phyloP scores from a whole-genome alignment of 1,284 basidiomycete genomes.

The Pseudozyma hubeiensis region DNA sequence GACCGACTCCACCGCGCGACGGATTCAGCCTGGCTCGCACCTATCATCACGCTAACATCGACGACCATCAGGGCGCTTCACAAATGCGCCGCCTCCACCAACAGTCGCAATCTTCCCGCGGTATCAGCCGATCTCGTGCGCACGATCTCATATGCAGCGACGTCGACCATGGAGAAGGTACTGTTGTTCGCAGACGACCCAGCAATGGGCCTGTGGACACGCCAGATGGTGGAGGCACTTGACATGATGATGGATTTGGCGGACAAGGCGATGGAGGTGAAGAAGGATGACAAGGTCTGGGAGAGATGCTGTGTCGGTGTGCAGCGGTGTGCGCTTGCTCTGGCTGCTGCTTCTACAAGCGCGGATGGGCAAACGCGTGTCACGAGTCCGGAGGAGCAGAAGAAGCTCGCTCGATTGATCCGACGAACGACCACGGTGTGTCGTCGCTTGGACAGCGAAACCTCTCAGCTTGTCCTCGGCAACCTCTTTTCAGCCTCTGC shows the following conservation, averaged over 20 bases:
- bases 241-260: constrained; percentile 8
- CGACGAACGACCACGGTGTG: constrained; percentile 16
- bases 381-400: background rate
- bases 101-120: background rate
- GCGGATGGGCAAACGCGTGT: background rate
- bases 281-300: constrained; percentile 1
- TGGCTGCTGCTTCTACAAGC: background rate
- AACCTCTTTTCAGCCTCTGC: constrained; percentile 17
- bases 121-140: constrained; percentile 10
- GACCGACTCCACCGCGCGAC: constrained; percentile 40
- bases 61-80: constrained; percentile 24
- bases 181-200: constrained; percentile 12
- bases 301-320: constrained; percentile 8
- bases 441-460: constrained; percentile 19
- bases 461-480: constrained; percentile 8
- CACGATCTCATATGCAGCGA: constrained; percentile 23
- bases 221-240: constrained; percentile 7
- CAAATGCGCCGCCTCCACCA: constrained; percentile 9
- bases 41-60: constrained; percentile 13
- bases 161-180: constrained; percentile 12
- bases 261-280: background rate
- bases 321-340: constrained; percentile 9
- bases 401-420: constrained; percentile 10
- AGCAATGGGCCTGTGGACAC: background rate
- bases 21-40: constrained; percentile 22